A percentile compares a stretch with the other conserved stretches of the same genome.
These are phyloP conservation scores for Linum tenue DNA, from an alignment of 345 rosid genomes.

Conservation along the genomic window DNA sequence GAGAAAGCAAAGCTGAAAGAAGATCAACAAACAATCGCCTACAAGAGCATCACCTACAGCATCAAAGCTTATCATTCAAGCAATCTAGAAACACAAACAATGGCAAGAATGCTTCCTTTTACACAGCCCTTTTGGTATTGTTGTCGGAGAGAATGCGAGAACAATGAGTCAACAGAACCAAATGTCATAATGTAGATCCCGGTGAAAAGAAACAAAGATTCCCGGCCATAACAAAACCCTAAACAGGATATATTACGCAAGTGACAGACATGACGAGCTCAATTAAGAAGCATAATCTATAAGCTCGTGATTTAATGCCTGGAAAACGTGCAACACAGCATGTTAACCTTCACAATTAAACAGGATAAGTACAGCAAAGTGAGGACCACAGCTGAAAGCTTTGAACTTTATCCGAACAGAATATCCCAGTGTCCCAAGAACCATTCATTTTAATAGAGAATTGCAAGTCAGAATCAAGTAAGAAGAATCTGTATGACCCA, in stretches of 20 bases:
- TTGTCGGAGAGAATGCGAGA: not conserved
- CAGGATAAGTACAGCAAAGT: not conserved
- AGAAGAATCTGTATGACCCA: conserved; percentile 18
- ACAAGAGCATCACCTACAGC: not conserved
- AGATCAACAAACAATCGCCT: not conserved
- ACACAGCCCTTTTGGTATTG: not conserved
- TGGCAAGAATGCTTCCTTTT: not conserved
- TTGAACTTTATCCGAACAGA: not conserved
- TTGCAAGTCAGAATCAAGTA: not conserved
- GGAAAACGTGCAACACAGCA: not conserved
- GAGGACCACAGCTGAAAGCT: conserved; percentile 3
- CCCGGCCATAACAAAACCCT: not conserved
- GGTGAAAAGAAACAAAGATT: not conserved
- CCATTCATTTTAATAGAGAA: not conserved
- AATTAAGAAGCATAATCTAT: not conserved
- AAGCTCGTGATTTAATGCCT: not conserved
- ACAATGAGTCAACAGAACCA: not conserved
- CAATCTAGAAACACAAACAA: not conserved
- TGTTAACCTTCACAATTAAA: not conserved
- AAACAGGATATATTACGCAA: not conserved
- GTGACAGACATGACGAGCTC: not conserved
- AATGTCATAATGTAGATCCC: not conserved
- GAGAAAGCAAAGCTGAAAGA: not conserved
- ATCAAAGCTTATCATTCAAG: not conserved
- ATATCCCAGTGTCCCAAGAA: not conserved